A percentile compares a stretch with the other conserved stretches of the same genome.
Evolutionary conservation across 148 eudicot species (phyloP).

Genomic region (Chenopodium album): DNA sequence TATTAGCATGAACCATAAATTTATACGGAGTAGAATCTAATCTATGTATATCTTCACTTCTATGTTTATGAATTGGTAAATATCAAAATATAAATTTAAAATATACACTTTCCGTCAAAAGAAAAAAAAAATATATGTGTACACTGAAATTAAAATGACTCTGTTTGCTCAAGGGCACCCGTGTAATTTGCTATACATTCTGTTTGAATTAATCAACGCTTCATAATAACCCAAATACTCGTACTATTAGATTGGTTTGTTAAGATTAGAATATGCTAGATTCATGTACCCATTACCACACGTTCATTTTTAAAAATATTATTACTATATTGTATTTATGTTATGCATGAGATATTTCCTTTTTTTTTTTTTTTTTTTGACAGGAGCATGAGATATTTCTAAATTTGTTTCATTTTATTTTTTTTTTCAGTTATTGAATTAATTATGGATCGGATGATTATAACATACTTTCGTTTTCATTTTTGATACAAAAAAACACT

Average conservation of each 20-base stretch:
- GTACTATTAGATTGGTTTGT: not conserved
- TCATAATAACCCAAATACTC: not conserved
- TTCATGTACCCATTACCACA: not conserved
- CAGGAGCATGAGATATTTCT: no score
- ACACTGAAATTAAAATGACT: no score
- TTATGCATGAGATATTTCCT: no score
- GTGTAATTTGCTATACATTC: not conserved
- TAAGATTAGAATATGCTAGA: conserved; percentile 14
- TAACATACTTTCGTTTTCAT: no score
- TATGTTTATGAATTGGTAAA: not conserved
- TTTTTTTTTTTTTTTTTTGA: no score
- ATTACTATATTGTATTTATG: not conserved
- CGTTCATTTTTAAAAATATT: not conserved
- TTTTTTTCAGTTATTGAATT: no score
- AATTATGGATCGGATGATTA: no score
- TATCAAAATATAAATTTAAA: not conserved
- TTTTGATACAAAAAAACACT: no score
- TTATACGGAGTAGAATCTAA: not conserved
- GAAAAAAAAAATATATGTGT: no score
- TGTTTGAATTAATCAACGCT: conserved; percentile 29
- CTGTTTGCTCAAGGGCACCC: not conserved
- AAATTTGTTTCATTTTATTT: no score
- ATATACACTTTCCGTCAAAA: no score
- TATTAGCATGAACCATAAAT: conserved; percentile 27
- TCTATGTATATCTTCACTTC: not conserved